Conservation (phyloP, 2,329 filamentous ascomycete genomes). For the Talaromyces sp. region DNA sequence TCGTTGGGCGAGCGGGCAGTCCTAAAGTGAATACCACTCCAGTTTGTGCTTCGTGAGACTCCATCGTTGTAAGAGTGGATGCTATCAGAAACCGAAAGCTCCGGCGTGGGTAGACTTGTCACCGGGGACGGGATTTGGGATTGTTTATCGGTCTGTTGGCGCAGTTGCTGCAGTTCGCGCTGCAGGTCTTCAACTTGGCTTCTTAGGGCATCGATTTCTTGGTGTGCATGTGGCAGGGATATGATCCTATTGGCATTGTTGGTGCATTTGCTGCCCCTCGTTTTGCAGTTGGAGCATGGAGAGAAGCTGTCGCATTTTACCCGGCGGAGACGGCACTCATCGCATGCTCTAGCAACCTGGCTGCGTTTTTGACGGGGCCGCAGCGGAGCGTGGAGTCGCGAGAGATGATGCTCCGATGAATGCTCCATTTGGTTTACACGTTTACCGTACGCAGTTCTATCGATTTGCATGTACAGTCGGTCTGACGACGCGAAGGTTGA, state of each 20-base stretch:
- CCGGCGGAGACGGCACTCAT: conserved; percentile 10
- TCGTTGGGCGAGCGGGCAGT: conserved; percentile 37
- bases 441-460: background rate
- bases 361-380: conserved; percentile 11
- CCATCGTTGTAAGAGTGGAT: conserved; percentile 7
- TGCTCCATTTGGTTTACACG: background rate
- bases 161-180: conserved; percentile 32
- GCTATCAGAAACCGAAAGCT: conserved; percentile 2
- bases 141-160: conserved; percentile 30
- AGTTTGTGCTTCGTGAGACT: conserved; percentile 27
- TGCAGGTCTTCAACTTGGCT: conserved; percentile 22
- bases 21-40: conserved; percentile 41
- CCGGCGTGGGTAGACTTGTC: conserved; percentile 1
- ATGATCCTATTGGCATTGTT: background rate
- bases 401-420: background rate
- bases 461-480: background rate
- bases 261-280: conserved; percentile 7
- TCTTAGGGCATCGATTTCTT: conserved; percentile 10
- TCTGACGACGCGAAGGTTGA: background rate
- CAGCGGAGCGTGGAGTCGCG: background rate
- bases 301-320: conserved; percentile 14
- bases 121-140: conserved; percentile 21
- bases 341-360: conserved; percentile 14
- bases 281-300: conserved; percentile 12
- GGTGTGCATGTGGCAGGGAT: conserved; percentile 13